Evolutionary conservation across 129 eudicot species (phyloP), one percentile per base, ranked within the genome.

Genomic region (Chrysanthemum makinoi): DNA sequence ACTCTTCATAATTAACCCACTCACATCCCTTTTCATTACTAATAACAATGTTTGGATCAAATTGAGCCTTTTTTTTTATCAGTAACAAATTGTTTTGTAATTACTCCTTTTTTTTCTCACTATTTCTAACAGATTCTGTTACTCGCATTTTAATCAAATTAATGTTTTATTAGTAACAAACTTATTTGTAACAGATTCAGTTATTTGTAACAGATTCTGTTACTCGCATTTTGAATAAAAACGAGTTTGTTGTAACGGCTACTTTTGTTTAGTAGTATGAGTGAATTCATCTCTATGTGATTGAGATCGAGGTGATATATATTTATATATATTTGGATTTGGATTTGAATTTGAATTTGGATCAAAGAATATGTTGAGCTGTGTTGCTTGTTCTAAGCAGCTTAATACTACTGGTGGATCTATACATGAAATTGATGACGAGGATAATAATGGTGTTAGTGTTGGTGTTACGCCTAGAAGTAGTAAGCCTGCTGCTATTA

Each of bases 371-470:
- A 90, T 91, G 98, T 80, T 88, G 81, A 88, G 94, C 48, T 91
- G 98, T 85, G 89, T 91, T 35, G 89, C 96, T 10, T 91, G 98
- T 75, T 84, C 98, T 59, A 91, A 91, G 81, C 96, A 86, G 65
- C 80, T 76, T 17, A 71, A 72, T 44, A 39, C 46, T 39, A 39
- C 46, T 35, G 73, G 55, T 47, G 91, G 96, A 91, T 91, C 98
- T 84, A 87, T 91, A 26, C 86, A 39, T 2, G 86, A 84, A 58
- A 87, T 72, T 55, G 86, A 86, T 12, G 90, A 91, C 10, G 85
- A 86, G 0, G 87, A 82, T 14, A 66, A 79, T 9, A 39, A 39
- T 39, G 44, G 9, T 39, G 44, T 39, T 39, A 39, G 44, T 39
- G 44, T 28, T 28, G 85, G 51, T 56, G 77, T 75, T 51, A 86